Conservation (phyloP, 2,329 filamentous ascomycete genomes). For the Cytospora piceae region DNA sequence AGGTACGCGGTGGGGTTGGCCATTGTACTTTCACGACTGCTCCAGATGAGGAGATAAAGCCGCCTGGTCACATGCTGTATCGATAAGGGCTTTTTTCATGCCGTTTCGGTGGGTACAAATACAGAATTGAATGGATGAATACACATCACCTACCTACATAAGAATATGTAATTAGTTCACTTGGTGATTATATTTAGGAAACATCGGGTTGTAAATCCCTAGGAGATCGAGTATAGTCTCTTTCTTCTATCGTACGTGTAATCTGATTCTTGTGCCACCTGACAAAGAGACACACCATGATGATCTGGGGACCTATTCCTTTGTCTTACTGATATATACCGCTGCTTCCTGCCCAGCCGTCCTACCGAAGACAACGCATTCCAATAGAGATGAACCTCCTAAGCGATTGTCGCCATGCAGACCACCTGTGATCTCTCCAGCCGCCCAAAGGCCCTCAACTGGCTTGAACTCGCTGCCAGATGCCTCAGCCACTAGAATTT, state of each 20-base stretch:
- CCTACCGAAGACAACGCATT: slow-evolving; percentile 80
- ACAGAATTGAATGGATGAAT: too few species aligned
- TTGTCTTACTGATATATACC: neutral
- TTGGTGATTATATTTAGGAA: too few species aligned
- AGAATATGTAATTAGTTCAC: too few species aligned
- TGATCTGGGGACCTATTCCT: neutral
- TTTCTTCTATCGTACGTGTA: neutral
- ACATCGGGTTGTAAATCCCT: too few species aligned
- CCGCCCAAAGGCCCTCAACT: slow-evolving; percentile 63
- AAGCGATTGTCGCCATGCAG: slow-evolving; percentile 93
- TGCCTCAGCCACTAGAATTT: slow-evolving; percentile 49
- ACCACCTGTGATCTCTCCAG: slow-evolving; percentile 67
- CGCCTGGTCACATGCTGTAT: neutral
- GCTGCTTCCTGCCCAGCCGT: slow-evolving; percentile 57
- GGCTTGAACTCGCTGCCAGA: slow-evolving; percentile 42
- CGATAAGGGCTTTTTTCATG: neutral
- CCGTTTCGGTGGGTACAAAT: too few species aligned
- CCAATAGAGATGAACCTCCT: slow-evolving; percentile 94
- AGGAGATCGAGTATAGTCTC: too few species aligned
- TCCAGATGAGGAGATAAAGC: neutral
- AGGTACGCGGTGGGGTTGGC: neutral
- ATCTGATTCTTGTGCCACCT: neutral
- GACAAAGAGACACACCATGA: neutral
- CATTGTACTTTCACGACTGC: slow-evolving; percentile 18
- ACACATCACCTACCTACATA: too few species aligned